These are phyloP conservation scores for Scedosporium dehoogii DNA, from an alignment of 2,329 filamentous ascomycete genomes.

Conservation along the genomic window DNA sequence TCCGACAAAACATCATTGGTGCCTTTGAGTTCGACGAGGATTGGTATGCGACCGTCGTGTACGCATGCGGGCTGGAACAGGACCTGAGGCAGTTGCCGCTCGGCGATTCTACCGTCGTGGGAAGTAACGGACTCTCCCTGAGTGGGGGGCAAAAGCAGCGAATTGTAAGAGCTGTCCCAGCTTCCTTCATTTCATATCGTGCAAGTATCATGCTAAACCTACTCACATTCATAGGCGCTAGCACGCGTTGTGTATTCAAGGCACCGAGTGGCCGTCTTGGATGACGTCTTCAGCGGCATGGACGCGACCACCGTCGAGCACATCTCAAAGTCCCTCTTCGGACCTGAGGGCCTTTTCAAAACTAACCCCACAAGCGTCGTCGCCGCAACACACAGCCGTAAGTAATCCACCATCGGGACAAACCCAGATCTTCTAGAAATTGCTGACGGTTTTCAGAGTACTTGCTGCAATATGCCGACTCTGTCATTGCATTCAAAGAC, in stretches of 20 bases:
- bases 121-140: conserved; percentile 30
- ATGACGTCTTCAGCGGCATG: conserved; percentile 33
- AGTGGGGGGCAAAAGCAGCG: conserved; percentile 31
- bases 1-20: conserved; percentile 28
- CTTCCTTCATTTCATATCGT: background rate
- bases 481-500: background rate
- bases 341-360: conserved; percentile 21
- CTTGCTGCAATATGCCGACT: background rate
- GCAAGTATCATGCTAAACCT: background rate
- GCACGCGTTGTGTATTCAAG: conserved; percentile 34
- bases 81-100: conserved; percentile 22
- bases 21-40: conserved; percentile 18
- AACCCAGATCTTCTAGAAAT: too few species aligned
- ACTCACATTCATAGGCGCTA: conserved; percentile 14
- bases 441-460: background rate
- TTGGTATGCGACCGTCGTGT: conserved; percentile 25
- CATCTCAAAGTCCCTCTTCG: conserved; percentile 32
- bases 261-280: conserved; percentile 28
- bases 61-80: conserved; percentile 20
- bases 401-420: background rate
- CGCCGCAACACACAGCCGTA: conserved; percentile 25
- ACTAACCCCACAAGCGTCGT: conserved; percentile 20
- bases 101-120: conserved; percentile 27
- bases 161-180: conserved; percentile 9
- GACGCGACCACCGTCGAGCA: conserved; percentile 32